Evolutionary conservation across 129 eudicot species (phyloP).

Genomic region (Ambrosia artemisiifolia): DNA sequence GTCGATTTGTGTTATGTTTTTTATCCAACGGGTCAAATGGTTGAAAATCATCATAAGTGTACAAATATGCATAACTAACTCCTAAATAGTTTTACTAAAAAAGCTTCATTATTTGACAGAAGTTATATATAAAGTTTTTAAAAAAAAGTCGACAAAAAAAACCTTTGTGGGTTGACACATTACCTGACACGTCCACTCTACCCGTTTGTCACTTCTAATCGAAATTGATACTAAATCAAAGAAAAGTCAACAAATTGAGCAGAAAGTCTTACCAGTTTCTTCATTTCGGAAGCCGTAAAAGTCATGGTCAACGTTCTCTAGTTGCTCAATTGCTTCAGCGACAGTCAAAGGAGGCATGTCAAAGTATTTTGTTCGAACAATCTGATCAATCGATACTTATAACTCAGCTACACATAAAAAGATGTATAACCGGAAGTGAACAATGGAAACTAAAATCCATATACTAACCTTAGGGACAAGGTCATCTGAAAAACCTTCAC

Average conservation of each 20-base stretch:
- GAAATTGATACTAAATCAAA: neutral
- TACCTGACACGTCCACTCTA: neutral
- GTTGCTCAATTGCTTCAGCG: conserved; percentile 81
- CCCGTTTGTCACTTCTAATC: neutral
- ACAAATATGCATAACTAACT: neutral
- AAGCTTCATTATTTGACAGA: neutral
- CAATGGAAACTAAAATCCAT: neutral
- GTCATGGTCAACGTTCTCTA: conserved; percentile 88
- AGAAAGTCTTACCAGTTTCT: conserved; percentile 62
- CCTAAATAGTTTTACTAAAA: neutral
- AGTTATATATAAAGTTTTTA: neutral
- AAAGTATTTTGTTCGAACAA: conserved; percentile 84
- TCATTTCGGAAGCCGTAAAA: conserved; percentile 91
- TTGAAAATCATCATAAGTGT: neutral
- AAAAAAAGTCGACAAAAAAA: neutral
- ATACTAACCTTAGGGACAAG: conserved; percentile 17
- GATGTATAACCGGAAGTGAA: neutral
- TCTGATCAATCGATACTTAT: conserved; percentile 34
- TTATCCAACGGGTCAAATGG: conserved; percentile 3
- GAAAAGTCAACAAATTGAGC: neutral
- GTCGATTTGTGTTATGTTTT: neutral
- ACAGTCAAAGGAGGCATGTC: conserved; percentile 92
- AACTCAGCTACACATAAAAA: conserved; percentile 15
- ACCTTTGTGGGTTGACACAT: neutral
- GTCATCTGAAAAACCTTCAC: conserved; percentile 34